phyloP scores from a whole-genome alignment of 495 filamentous ascomycete species.

The Lepraria neglecta region DNA sequence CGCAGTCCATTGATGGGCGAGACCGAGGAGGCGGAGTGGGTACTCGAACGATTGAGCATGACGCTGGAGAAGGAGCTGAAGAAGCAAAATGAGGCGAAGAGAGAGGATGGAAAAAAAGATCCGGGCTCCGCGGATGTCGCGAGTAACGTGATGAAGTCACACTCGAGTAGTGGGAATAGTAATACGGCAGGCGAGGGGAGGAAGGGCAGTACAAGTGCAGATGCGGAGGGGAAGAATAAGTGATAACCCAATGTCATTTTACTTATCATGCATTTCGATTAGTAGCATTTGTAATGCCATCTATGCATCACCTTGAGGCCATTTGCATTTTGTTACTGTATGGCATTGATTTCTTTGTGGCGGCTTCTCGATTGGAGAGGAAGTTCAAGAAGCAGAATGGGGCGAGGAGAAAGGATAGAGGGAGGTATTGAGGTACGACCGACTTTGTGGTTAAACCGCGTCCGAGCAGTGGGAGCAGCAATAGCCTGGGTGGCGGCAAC shows the following conservation, averaged over 20 bases:
- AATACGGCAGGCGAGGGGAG: not conserved
- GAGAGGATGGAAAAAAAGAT: conserved; percentile 2
- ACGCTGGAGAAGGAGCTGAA: conserved; percentile 50
- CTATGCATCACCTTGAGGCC: too few species aligned
- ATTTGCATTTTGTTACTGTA: too few species aligned
- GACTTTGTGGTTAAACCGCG: too few species aligned
- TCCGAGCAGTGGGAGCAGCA: too few species aligned
- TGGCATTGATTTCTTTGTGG: too few species aligned
- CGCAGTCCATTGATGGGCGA: conserved; percentile 67
- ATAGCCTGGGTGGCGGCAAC: too few species aligned
- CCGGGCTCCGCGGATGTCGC: not conserved
- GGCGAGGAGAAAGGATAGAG: too few species aligned
- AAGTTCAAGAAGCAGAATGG: too few species aligned
- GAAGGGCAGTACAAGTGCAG: not conserved
- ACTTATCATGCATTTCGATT: too few species aligned
- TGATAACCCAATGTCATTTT: not conserved
- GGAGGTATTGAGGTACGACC: too few species aligned
- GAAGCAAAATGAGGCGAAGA: conserved; percentile 28
- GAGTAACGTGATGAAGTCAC: not conserved
- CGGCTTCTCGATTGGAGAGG: too few species aligned
- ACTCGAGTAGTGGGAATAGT: not conserved
- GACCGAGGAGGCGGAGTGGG: conserved; percentile 73
- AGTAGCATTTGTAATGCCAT: too few species aligned
- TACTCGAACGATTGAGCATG: conserved; percentile 57
- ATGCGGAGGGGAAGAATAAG: not conserved